These are phyloP conservation scores for Candolleomyces aberdarensis DNA, from an alignment of 768 basidiomycete genomes.

Conservation along the genomic window DNA sequence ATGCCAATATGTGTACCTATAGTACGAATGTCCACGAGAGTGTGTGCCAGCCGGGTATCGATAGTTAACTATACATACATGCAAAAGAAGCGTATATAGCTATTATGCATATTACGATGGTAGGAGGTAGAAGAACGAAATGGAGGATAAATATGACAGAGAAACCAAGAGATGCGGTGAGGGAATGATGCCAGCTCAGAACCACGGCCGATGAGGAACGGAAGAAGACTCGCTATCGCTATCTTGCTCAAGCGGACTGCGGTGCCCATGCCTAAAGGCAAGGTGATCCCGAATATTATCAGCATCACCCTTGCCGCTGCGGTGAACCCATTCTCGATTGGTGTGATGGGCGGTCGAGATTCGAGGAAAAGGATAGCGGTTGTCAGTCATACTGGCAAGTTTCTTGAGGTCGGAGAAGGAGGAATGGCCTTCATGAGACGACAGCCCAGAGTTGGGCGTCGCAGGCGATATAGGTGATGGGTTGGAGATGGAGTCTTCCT, in stretches of 20 bases:
- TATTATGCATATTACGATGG: constrained; percentile 4
- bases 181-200: constrained; percentile 5
- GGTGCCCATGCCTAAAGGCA: constrained; percentile 13
- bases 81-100: neutral
- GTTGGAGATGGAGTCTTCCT: constrained; percentile 46
- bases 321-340: constrained; percentile 4
- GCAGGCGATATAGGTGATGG: constrained; percentile 54
- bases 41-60: neutral
- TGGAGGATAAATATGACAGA: neutral
- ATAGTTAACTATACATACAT: constrained; percentile 2
- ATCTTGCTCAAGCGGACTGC: constrained; percentile 25
- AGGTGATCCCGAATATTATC: constrained; percentile 17
- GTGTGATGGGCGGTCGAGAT: neutral
- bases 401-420: constrained; percentile 12
- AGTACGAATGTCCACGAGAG: neutral
- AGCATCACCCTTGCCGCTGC: constrained; percentile 1
- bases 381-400: constrained; percentile 8
- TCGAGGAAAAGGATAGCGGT: constrained; percentile 7
- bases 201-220: constrained; percentile 49
- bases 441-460: constrained; percentile 47
- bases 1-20: neutral
- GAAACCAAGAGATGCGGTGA: neutral
- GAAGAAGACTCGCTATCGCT: constrained; percentile 32
- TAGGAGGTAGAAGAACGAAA: neutral
- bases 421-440: constrained; percentile 13